Conservation (phyloP, 2,329 filamentous ascomycete genomes). For the Monosporascus sp. region DNA sequence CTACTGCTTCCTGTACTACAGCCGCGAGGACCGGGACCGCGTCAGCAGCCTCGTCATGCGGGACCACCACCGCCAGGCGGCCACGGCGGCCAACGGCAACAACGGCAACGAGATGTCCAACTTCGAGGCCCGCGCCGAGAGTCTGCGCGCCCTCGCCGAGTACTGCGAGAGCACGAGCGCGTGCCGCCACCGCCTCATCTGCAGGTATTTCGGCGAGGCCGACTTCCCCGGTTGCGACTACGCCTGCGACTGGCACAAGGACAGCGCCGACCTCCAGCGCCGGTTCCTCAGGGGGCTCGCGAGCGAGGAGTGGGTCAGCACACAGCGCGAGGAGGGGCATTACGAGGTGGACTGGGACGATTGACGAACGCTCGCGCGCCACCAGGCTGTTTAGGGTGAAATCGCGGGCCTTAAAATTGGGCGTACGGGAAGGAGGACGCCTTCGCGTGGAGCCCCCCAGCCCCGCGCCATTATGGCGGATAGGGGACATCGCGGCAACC, state of each 20-base stretch:
- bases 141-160: constrained; percentile 61
- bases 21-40: constrained; percentile 76
- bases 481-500: no score
- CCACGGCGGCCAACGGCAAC: constrained; percentile 33
- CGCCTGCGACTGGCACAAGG: constrained; percentile 76
- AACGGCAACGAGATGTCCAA: constrained; percentile 36
- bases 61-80: constrained; percentile 36
- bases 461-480: no score
- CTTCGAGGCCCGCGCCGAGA: constrained; percentile 50
- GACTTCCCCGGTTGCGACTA: constrained; percentile 57
- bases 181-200: constrained; percentile 73
- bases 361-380: constrained; percentile 10
- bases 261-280: constrained; percentile 50
- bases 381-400: no score
- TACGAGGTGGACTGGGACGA: constrained; percentile 53
- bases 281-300: constrained; percentile 52
- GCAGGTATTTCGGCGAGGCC: constrained; percentile 69
- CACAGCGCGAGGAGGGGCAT: constrained; percentile 53
- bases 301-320: constrained; percentile 58
- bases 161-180: constrained; percentile 74
- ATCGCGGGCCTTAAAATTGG: not conserved
- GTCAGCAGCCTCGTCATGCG: constrained; percentile 53
- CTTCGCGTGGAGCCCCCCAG: no score
- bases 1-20: constrained; percentile 87
- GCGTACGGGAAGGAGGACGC: not conserved